Evolutionary conservation across 2,329 filamentous ascomycete genomes (phyloP), one percentile per base, ranked within the genome.

Genomic region (Colletotrichum filicis): DNA sequence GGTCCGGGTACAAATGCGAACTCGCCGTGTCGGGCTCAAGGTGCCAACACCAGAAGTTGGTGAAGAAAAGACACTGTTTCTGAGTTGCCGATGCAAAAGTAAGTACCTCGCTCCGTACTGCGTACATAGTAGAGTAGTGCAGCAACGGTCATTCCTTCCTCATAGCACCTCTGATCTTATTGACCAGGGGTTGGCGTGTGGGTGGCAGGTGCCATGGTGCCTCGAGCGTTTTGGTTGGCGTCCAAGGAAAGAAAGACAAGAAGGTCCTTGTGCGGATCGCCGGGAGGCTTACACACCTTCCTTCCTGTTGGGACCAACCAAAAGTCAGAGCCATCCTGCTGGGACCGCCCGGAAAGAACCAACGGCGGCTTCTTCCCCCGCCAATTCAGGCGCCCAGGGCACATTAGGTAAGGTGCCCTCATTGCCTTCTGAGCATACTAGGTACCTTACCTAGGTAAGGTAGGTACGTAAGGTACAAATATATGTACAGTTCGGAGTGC

Each of bases 221-320:
- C 37, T 42, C 37, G 37, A 42, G 53, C 28, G 49, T 19, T 35
- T 35, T 35, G 32, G 32, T 35, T 32, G 28, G 42, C n/a, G 42
- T 49, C 42, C n/a, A 24, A 24, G n/a, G 24, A 4, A 60, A 42
- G 59, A 64, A 24, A 55, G 52, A 55, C 49, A 59, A 28, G 16
- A 66, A 66, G 32, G 46, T n/a, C 56, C 55, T 49, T 71, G 63
- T 67, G 63, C 56, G 56, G 64, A 66, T 60, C 64, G 64, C 55
- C 35, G 68, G 57, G 63, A 61, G 63, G 46, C 63, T 71, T 60
- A 32, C 56, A 56, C 56, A 56, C 56, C 24, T 71, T 67, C 68
- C 63, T 71, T 24, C 7, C 63, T 67, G 56, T 26, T 71, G 68
- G 63, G 63, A 71, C 62, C 32, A 56, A 46, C 42, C 52, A 42